Evolutionary conservation across 2,329 filamentous ascomycete species (phyloP), one percentile per base, ranked within the genome.

Genomic region (Alternaria arborescens): DNA sequence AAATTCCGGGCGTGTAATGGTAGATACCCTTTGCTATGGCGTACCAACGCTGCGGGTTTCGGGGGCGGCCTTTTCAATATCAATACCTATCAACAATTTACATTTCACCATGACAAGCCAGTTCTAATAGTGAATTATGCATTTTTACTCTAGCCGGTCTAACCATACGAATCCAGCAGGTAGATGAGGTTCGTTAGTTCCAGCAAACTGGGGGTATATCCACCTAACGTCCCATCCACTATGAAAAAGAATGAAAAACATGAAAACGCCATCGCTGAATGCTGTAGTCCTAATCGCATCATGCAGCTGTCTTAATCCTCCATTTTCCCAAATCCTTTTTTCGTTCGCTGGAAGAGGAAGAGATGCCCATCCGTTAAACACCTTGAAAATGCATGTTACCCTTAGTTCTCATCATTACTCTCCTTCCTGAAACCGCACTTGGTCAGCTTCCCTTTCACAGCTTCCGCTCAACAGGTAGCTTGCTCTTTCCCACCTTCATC

Each of bases 191-290:
- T 38, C 44, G 42, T 52, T 11, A 43, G 36, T 20, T 11, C 5
- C 42, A 44, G 50, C 28, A 36, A 52, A 60, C 24, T 36, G 55
- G 55, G 40, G 51, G 48, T 56, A 55, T 54, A 63, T 51, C 51
- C 57, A 57, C 60, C 34, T 48, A 22, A 47, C 24, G 28, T 51
- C 40, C 44, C 30, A 28, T 41, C 16, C 28, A 26, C 50, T 40
- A 46, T 43, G 36, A 48, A 22, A 51, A 44, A 38, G 16, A 34
- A 12, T 30, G 11, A 40, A 47, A 40, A 40, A 50, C 32, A 44
- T 16, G 40, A 55, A 58, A 61, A 70, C 70, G 70, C 70, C 70
- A 34, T 68, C 68, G 70, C 70, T 70, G 64, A 67, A 71, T 70
- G 67, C 64, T 66, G 30, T 43, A 44, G 44, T 47, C 44, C 40